Evolutionary conservation across 257 asterid species (phyloP).

Genomic region (Lithospermum erythrorhizon): DNA sequence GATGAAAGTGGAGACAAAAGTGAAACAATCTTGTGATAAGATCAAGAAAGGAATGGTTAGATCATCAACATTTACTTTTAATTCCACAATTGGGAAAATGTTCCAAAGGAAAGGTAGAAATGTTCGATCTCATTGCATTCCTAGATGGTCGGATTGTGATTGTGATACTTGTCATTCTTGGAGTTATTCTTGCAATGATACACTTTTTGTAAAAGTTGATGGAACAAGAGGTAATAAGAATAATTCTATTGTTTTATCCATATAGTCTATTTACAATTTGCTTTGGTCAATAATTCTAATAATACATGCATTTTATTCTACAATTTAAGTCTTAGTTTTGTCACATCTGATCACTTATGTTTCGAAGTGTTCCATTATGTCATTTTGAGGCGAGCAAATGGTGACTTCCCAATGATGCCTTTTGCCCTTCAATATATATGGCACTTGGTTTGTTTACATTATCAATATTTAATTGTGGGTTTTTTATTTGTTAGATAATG

Average conservation of each 20-base stretch:
- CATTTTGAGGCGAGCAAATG: too few species aligned
- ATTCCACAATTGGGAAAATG: conserved; percentile 64
- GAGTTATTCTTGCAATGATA: conserved; percentile 41
- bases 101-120: conserved; percentile 46
- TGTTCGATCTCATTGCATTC: conserved; percentile 22
- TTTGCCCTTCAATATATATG: too few species aligned
- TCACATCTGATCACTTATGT: too few species aligned
- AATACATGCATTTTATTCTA: too few species aligned
- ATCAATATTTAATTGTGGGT: background rate
- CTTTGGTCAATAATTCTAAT: background rate
- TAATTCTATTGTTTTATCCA: too few species aligned
- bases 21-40: conserved; percentile 5
- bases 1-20: conserved; percentile 19
- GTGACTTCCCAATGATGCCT: too few species aligned
- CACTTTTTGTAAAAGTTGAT: conserved; percentile 53
- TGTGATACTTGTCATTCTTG: conserved; percentile 64
- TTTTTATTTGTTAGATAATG: conserved; percentile 27
- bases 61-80: conserved; percentile 18
- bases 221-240: conserved; percentile 62
- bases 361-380: too few species aligned
- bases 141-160: conserved; percentile 91
- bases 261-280: too few species aligned
- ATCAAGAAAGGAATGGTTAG: conserved; percentile 12
- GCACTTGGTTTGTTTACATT: too few species aligned
- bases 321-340: too few species aligned